Conservation (phyloP, 352 stramenopile genomes). For the Globisporangium canariense region DNA sequence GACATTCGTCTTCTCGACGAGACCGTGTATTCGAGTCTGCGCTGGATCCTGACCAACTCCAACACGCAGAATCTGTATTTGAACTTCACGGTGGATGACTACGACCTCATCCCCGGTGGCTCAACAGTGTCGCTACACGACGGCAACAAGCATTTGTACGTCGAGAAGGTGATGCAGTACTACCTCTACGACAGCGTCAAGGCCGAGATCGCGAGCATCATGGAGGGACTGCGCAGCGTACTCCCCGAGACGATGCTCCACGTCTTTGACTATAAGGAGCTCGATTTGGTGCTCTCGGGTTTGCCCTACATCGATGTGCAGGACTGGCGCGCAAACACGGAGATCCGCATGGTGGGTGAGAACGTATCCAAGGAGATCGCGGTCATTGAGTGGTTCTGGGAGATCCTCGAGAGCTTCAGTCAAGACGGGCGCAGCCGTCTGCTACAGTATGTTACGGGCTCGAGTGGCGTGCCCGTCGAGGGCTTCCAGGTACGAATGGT, state of each 20-base stretch:
- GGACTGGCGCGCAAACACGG: constrained; percentile 85
- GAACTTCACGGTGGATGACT: constrained; percentile 57
- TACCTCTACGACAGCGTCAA: constrained; percentile 92
- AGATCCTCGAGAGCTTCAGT: constrained; percentile 55
- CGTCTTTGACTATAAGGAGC: constrained; percentile 98
- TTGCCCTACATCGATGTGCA: constrained; percentile 78
- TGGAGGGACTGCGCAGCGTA: constrained; percentile 92
- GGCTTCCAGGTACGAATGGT: constrained; percentile 54
- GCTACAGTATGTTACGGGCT: constrained; percentile 84
- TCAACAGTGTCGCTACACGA: constrained; percentile 81
- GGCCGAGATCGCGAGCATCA: constrained; percentile 79
- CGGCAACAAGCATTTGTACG: constrained; percentile 94
- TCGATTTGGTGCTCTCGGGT: constrained; percentile 82
- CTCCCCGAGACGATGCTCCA: constrained; percentile 94
- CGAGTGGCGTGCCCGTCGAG: constrained; percentile 73
- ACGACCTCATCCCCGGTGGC: constrained; percentile 65
- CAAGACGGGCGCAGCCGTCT: constrained; percentile 63
- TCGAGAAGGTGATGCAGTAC: constrained; percentile 92
- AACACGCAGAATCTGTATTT: constrained; percentile 51
- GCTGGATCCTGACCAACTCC: constrained; percentile 55
- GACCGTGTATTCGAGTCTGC: constrained; percentile 65
- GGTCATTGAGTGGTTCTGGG: constrained; percentile 79
- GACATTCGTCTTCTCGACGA: constrained; percentile 73
- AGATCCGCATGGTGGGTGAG: constrained; percentile 35
- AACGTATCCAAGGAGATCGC: constrained; percentile 30